Evolutionary conservation across 2,329 filamentous ascomycete genomes (phyloP), one percentile per base, ranked within the genome.

Genomic region (Sporothrix curviconia): DNA sequence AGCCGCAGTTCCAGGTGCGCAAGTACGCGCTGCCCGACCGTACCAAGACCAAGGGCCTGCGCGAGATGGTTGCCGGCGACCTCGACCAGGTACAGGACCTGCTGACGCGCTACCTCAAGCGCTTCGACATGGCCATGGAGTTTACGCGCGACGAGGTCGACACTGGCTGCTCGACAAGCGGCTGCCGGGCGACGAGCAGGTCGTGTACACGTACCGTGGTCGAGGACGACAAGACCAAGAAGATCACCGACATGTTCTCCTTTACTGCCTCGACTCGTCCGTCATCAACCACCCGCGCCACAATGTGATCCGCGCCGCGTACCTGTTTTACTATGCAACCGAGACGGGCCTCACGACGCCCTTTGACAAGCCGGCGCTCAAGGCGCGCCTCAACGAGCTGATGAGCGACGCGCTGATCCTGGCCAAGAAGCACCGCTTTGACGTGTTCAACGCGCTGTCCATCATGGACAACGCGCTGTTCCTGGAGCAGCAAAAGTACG

Each of bases 361-460:
- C 4, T 67, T 76, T 8, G 74, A 83, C 65, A 79, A 76, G 64
- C 56, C 71, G 15, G 82, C 83, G 30, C 78, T 95, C 64, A 92
- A 92, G 74, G 75, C 78, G n/a, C 85, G 92, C 25, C 80, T 99
- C 61, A 92, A 95, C 70, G 74, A 78, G 44, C 78, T 99, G 62
- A 81, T 95, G 59, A 84, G 87, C 65, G 94, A 99, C 70, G 89
- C 89, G 0, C 78, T 99, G 56, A 89, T 96, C 65, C 77, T 95
- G 54, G 91, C 91, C 59, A 96, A 96, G 78, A 82, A 84, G 64
- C 71, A 76, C 68, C 85, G 87, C 63, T 96, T 97, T 68, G 94
- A 99, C 70, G 94, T 99, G 59, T 95, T 97, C 78, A 99, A 99
- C 68, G 92, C 91, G 0, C 80, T 99, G 56, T 95, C 92, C 0